A percentile compares a stretch with the other conserved stretches of the same genome.
Evolutionary conservation across 768 basidiomycete species (phyloP).

Genomic region (Tulasnella sp.): DNA sequence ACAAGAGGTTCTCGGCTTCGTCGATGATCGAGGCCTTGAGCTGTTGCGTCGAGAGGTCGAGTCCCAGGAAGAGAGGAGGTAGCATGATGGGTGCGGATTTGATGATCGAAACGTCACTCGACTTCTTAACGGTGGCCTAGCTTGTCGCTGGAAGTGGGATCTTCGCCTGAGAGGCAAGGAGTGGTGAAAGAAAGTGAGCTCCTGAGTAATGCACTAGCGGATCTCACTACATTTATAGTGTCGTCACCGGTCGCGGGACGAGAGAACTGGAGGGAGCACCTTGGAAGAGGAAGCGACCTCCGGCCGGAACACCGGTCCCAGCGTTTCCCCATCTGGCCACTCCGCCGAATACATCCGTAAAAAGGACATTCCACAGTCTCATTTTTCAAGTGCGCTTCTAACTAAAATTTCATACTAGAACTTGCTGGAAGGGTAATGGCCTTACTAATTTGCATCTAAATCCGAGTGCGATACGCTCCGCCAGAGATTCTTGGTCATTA

Average conservation of each 20-base stretch:
- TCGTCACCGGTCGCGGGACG: neutral
- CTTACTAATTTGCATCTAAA: too few species aligned
- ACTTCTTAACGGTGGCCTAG: neutral
- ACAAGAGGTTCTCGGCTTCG: slow-evolving; percentile 54
- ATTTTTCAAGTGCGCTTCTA: too few species aligned
- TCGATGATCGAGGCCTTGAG: slow-evolving; percentile 71
- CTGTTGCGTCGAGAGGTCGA: slow-evolving; percentile 84
- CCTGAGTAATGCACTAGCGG: neutral
- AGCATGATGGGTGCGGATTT: slow-evolving; percentile 15
- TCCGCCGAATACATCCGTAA: too few species aligned
- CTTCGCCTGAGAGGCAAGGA: neutral
- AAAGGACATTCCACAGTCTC: too few species aligned
- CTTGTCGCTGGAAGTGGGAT: neutral
- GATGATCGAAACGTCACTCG: neutral
- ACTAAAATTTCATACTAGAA: too few species aligned
- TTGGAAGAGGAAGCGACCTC: neutral
- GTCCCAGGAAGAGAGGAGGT: slow-evolving; percentile 58
- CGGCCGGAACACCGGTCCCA: neutral
- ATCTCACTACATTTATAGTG: neutral
- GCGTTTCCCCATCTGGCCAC: too few species aligned
- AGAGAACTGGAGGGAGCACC: neutral
- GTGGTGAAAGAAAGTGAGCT: neutral
- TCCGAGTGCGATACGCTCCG: too few species aligned
- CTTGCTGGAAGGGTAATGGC: too few species aligned
- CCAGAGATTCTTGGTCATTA: too few species aligned